Evolutionary conservation across 1,284 basidiomycete species (phyloP).

Genomic region (Pseudozyma tsukubaensis): DNA sequence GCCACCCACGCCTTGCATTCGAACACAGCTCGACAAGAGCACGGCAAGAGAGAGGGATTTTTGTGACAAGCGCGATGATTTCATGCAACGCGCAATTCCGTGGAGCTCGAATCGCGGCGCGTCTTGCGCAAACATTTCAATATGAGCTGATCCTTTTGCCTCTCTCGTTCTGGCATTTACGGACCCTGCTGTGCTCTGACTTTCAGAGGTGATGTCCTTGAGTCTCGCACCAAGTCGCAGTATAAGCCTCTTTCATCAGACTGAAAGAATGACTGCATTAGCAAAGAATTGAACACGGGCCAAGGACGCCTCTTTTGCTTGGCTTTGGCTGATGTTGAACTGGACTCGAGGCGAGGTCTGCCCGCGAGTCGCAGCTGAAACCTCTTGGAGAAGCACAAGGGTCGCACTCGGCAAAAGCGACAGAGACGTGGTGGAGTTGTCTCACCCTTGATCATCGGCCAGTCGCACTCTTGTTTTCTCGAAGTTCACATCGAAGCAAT

Average conservation of each 20-base stretch:
- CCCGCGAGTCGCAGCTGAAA: not conserved
- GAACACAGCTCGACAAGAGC: not conserved
- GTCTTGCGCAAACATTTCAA: not conserved
- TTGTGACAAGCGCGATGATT: not conserved
- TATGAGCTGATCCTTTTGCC: not conserved
- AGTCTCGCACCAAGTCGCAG: not conserved
- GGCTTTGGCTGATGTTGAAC: not conserved
- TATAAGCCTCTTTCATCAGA: not conserved
- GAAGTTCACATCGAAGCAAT: not conserved
- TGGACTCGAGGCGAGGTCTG: not conserved
- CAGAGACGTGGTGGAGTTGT: not conserved
- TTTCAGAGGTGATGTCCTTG: too few relatives aligned
- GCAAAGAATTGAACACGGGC: not conserved
- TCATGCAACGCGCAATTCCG: conserved; percentile 9
- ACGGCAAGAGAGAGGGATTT: not conserved
- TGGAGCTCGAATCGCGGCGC: conserved; percentile 6
- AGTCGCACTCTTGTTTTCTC: conserved; percentile 1
- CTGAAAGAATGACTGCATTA: too few relatives aligned
- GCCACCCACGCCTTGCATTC: not conserved
- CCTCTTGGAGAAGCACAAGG: not conserved
- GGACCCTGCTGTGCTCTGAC: too few relatives aligned
- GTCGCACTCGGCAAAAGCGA: not conserved
- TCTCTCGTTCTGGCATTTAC: not conserved
- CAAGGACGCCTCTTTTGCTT: not conserved
- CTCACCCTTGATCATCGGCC: conserved; percentile 30